Base-by-base conservation (phyloP, 495 filamentous ascomycete genomes). In the Sabuloglossum arenarium region DNA sequence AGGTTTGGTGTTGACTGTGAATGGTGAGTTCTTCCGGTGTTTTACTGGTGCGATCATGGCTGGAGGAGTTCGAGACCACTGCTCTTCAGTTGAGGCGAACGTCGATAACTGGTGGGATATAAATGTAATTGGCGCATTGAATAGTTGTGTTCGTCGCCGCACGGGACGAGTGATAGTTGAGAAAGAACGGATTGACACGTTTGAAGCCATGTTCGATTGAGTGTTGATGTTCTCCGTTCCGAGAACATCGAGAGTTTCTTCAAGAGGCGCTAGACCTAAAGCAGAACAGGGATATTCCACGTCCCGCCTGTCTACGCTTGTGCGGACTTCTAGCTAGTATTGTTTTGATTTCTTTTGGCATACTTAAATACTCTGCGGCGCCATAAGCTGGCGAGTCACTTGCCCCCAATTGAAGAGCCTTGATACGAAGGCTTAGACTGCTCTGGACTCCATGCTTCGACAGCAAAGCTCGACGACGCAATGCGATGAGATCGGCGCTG, bases 21-120 rank as follows among this genome's bases (percentile, higher is more conserved):
- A 93, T 43, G 54, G 54, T 10, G 62, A 58, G 53, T 29, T 60
- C 56, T n/a, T 45, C 57, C 28, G 63, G 66, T 42, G 75, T 63
- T 59, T 69, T 72, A 85, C 71, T n/a, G 86, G 85, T 1, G 82
- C 84, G 63, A 79, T 80, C 77, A 89, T 85, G 51, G 71, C 70
- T 56, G 78, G 73, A 24, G 89, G 89, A 14, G 88, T 94, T 65
- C 82, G 78, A 19, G 81, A 72, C 88, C 88, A 96, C 70, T n/a
- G 25, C 51, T 31, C 21, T 27, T 47, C 21, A 3, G 45, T n/a
- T 27, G 45, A 24, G 45, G 45, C 9, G 24, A n/a, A 47, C 6
- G 45, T 47, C 19, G 45, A 23, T 6, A 47, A 47, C n/a, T 8
- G 45, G 8, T 47, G n/a, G 8, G 6, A 47, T 5, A 24, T 47